Percentiles rank a stretch among this genome's conserved stretches.
These are phyloP conservation scores for Albizia julibrissin DNA, from an alignment of 306 rosid species.

Conservation along the genomic window DNA sequence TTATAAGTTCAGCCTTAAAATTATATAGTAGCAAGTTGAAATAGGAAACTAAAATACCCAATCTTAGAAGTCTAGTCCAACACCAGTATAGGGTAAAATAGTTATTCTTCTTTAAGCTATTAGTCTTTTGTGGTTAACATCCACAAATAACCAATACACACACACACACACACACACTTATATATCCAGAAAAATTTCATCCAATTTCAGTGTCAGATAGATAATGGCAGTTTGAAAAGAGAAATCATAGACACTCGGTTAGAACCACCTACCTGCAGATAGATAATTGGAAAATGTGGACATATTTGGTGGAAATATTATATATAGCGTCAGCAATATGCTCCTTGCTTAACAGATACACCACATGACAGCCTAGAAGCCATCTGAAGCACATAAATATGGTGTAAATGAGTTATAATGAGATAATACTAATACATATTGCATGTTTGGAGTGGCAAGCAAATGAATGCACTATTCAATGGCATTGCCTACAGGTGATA, in stretches of 20 bases:
- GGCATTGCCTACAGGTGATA: constrained; percentile 14
- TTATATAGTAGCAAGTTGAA: neutral
- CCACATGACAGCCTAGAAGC: constrained; percentile 94
- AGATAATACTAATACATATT: constrained; percentile 2
- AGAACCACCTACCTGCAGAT: constrained; percentile 66
- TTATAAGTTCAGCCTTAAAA: neutral
- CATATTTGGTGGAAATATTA: constrained; percentile 79
- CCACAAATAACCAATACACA: neutral
- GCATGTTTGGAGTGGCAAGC: constrained; percentile 3
- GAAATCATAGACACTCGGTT: constrained; percentile 2
- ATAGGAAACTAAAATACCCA: neutral
- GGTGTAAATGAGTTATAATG: neutral
- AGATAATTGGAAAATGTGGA: constrained; percentile 68
- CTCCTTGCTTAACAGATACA: constrained; percentile 73
- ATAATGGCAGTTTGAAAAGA: constrained; percentile 15
- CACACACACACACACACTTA: too few relatives aligned
- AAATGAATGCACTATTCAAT: constrained; percentile 10
- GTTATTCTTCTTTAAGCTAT: neutral
- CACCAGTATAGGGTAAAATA: neutral
- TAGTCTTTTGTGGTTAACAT: neutral
- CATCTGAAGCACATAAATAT: constrained; percentile 62
- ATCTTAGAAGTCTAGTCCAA: neutral
- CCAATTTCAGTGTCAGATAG: constrained; percentile 11
- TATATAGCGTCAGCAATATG: constrained; percentile 62
- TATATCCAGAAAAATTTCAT: constrained; percentile 9